Evolutionary conservation across 2,329 filamentous ascomycete species (phyloP).

Genomic region (Monilinia polystroma): DNA sequence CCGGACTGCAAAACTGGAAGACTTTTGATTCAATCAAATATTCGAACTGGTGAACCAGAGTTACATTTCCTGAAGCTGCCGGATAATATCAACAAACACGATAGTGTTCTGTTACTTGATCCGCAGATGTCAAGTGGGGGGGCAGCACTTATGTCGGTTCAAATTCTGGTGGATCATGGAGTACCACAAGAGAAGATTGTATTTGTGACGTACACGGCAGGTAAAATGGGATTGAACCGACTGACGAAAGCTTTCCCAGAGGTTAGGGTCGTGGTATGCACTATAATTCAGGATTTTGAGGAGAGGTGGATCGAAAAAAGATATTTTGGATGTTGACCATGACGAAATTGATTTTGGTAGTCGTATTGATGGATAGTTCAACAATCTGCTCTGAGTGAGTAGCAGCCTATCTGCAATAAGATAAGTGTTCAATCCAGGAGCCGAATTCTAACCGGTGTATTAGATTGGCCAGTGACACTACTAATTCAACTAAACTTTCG

Average conservation of each 20-base stretch:
- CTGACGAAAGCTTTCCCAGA: conserved; percentile 86
- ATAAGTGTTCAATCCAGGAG: neutral
- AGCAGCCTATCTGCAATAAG: neutral
- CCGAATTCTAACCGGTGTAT: neutral
- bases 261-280: conserved; percentile 81
- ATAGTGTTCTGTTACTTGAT: conserved; percentile 82
- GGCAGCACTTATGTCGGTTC: conserved; percentile 84
- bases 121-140: conserved; percentile 94
- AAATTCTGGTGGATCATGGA: conserved; percentile 92
- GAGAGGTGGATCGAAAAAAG: conserved; percentile 85
- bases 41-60: conserved; percentile 83
- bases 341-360: neutral
- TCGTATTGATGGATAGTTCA: too few relatives aligned
- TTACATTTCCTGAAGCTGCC: conserved; percentile 85
- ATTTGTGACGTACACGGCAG: conserved; percentile 89
- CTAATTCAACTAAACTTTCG: neutral
- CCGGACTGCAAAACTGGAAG: conserved; percentile 90
- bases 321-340: conserved; percentile 78
- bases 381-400: neutral
- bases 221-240: conserved; percentile 77
- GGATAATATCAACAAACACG: conserved; percentile 68
- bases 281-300: conserved; percentile 77
- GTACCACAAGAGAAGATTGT: conserved; percentile 82
- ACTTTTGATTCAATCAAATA: conserved; percentile 85
- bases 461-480: neutral